A percentile compares a stretch with the other conserved stretches of the same genome.
Evolutionary conservation across 2,329 filamentous ascomycete species (phyloP).

Genomic region (Botryosphaeria agaves): DNA sequence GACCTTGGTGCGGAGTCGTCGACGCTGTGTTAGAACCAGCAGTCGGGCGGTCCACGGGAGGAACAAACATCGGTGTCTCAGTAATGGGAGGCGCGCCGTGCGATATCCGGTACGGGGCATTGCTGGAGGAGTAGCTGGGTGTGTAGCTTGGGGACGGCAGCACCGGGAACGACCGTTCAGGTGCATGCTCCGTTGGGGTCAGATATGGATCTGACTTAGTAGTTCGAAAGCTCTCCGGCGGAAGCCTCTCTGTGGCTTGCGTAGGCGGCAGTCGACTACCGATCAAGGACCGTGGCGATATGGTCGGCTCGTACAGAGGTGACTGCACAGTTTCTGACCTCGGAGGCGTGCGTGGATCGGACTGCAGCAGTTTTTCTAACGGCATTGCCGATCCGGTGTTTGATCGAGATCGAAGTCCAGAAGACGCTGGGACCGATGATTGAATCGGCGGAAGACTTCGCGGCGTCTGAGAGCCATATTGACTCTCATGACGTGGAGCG

Average conservation of each 20-base stretch:
- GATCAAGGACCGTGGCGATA: conserved; percentile 19
- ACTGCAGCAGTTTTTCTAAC: conserved; percentile 17
- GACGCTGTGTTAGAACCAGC: not conserved
- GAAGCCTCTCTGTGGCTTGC: conserved; percentile 13
- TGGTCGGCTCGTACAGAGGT: conserved; percentile 18
- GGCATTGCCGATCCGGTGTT: conserved; percentile 10
- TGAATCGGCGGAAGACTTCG: conserved; percentile 16
- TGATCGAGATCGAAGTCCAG: conserved; percentile 13
- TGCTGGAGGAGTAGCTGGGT: conserved; percentile 20
- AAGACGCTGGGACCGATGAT: conserved; percentile 5
- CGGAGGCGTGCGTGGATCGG: conserved; percentile 20
- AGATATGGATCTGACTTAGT: conserved; percentile 17
- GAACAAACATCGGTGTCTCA: conserved; percentile 1
- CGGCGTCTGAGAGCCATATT: conserved; percentile 5
- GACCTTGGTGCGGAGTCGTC: not conserved
- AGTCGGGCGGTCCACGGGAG: not conserved
- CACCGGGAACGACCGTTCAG: conserved; percentile 9
- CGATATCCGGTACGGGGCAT: conserved; percentile 16
- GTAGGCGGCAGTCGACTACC: conserved; percentile 11
- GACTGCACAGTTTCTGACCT: conserved; percentile 21
- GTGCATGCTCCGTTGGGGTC: conserved; percentile 16
- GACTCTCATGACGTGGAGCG: conserved; percentile 7
- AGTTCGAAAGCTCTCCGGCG: conserved; percentile 15
- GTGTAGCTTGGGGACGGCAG: conserved; percentile 21
- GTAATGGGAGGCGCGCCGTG: not conserved